These are phyloP conservation scores for Pugionium cornutum DNA, from an alignment of 345 rosid genomes.

Conservation along the genomic window DNA sequence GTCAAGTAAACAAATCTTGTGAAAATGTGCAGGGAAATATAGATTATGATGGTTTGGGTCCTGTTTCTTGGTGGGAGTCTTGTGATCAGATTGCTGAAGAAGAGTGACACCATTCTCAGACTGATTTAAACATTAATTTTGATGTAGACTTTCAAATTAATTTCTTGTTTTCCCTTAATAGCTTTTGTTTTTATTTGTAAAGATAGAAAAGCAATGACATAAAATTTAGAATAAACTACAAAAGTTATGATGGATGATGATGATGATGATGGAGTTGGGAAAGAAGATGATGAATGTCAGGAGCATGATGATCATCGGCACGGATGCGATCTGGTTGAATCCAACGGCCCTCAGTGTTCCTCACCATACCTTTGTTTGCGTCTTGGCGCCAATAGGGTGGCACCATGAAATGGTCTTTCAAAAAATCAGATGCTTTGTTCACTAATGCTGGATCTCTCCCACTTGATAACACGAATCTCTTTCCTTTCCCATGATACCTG, in stretches of 20 bases:
- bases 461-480: slow-evolving; percentile 67
- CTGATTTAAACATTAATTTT: not conserved
- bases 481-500: slow-evolving; percentile 81
- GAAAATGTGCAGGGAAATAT: slow-evolving; percentile 60
- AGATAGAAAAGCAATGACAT: not conserved
- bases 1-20: slow-evolving; percentile 1
- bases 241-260: not conserved
- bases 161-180: not conserved
- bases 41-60: slow-evolving; percentile 77
- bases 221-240: not conserved
- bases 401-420: slow-evolving; percentile 78
- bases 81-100: slow-evolving; percentile 31
- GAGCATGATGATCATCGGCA: slow-evolving; percentile 68
- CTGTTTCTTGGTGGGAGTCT: slow-evolving; percentile 80
- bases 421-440: slow-evolving; percentile 77
- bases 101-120: not conserved
- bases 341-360: slow-evolving; percentile 75
- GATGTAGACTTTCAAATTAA: not conserved
- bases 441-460: slow-evolving; percentile 86
- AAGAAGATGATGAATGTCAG: slow-evolving; percentile 53
- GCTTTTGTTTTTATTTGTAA: not conserved
- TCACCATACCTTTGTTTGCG: slow-evolving; percentile 73
- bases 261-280: slow-evolving; percentile 41
- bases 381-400: slow-evolving; percentile 86
- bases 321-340: slow-evolving; percentile 72